Percentiles rank a stretch among this genome's conserved stretches.
Conservation (phyloP, 257 asterid species). For the Primulina eburnea region DNA sequence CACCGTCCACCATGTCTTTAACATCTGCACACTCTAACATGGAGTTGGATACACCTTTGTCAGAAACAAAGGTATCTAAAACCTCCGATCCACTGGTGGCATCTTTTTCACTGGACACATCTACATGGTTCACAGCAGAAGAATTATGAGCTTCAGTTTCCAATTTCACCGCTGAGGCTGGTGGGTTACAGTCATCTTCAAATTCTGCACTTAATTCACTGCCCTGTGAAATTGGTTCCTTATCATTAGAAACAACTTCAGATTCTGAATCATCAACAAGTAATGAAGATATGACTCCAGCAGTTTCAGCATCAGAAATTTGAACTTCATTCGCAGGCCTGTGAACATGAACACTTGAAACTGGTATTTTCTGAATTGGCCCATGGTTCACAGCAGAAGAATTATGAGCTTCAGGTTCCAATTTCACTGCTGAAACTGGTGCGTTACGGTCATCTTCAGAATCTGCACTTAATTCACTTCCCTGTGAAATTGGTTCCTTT, state of each 20-base stretch:
- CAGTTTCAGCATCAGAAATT: too few species aligned
- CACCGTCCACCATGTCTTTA: constrained; percentile 32
- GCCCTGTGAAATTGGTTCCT: constrained; percentile 22
- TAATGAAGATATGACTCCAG: too few species aligned
- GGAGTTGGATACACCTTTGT: constrained; percentile 26
- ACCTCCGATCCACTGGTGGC: constrained; percentile 34
- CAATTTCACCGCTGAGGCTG: constrained; percentile 35
- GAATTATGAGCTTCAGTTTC: constrained; percentile 32
- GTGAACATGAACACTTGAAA: too few species aligned
- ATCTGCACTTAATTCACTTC: constrained; percentile 24
- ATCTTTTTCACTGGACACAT: constrained; percentile 24
- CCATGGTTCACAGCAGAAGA: constrained; percentile 28
- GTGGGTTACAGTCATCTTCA: constrained; percentile 26
- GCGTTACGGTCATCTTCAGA: constrained; percentile 25
- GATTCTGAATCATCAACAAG: too few species aligned
- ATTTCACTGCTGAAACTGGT: constrained; percentile 34
- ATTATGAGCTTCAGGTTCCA: constrained; percentile 32
- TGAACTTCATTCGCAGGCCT: too few species aligned
- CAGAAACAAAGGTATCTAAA: constrained; percentile 27
- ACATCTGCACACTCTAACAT: constrained; percentile 29
- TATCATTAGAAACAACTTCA: constrained; percentile 11
- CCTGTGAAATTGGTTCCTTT: constrained; percentile 23
- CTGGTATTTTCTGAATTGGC: too few species aligned
- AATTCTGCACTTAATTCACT: constrained; percentile 24
- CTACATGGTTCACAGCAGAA: constrained; percentile 30